Evolutionary conservation across 2,329 filamentous ascomycete genomes (phyloP), one percentile per base, ranked within the genome.

Genomic region (Cladosporium sp.): DNA sequence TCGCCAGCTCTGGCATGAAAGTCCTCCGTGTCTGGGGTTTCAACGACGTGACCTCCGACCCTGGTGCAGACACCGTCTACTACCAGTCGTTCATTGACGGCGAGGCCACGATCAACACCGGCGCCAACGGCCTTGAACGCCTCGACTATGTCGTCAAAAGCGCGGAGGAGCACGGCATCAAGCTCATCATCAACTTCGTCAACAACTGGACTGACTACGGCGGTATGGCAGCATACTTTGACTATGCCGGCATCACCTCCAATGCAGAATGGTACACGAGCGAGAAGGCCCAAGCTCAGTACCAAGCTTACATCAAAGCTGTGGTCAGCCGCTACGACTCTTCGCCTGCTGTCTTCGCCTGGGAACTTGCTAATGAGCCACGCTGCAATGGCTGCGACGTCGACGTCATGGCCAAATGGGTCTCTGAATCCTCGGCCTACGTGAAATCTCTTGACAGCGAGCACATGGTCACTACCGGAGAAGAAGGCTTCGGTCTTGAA

Each of bases 131-230:
- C 13, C 75, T 86, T 7, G 74, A 83, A 62, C 75, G 81, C 12
- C 76, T 86, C 2, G 83, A 86, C 60, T 79, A 79, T 47, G 80
- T 85, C 1, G 81, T 86, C 47, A 62, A 72, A 33, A 70, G 77
- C 0, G 82, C 82, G 4, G 80, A 83, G 63, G 70, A 72, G 49
- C 71, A 78, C 48, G 78, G 77, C 3, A 72, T 86, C 57, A 83
- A 83, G 63, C 69, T 85, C 4, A 82, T 86, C 53, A 77, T 83
- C 60, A 78, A 80, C 57, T 80, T 85, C 38, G 79, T 85, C 49
- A 86, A 86, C 68, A 80, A 86, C 67, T 87, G 83, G 82, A 72
- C 71, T 39, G 84, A 86, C 59, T 85, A 84, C 38, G 82, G 82
- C 22, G 82, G 82, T 41, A 83, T 84, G 67, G 70, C 72, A 9